phyloP scores from a whole-genome alignment of 2,329 filamentous ascomycete species.

The Talaromyces sp. region DNA sequence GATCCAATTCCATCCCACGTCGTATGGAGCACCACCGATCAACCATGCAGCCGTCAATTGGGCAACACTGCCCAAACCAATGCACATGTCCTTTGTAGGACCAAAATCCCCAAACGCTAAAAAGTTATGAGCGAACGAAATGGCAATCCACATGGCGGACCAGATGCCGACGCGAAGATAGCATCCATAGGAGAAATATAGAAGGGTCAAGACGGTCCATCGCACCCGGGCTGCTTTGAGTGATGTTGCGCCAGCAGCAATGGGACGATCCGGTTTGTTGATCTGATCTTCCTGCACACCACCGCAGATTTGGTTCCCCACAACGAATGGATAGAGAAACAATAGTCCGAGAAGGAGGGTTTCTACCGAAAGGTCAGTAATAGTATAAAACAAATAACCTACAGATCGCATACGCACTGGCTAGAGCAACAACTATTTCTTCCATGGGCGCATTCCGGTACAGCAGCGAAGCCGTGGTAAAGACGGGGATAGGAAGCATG shows the following conservation, averaged over 20 bases:
- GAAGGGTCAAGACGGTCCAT: conserved; percentile 9
- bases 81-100: conserved; percentile 14
- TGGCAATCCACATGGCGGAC: conserved; percentile 13
- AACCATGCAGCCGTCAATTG: conserved; percentile 13
- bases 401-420: conserved; percentile 1
- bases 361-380: not conserved
- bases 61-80: conserved; percentile 10
- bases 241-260: conserved; percentile 3
- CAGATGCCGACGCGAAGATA: conserved; percentile 12
- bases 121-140: conserved; percentile 12
- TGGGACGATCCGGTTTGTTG: conserved; percentile 15
- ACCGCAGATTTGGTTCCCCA: conserved; percentile 13
- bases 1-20: conserved; percentile 14
- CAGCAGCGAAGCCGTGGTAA: conserved; percentile 12
- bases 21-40: conserved; percentile 11
- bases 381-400: too few relatives aligned
- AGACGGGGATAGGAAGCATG: conserved; percentile 13
- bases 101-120: conserved; percentile 13
- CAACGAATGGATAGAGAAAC: conserved; percentile 11
- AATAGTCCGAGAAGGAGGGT: conserved; percentile 6
- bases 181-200: conserved; percentile 8
- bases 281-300: conserved; percentile 10
- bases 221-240: conserved; percentile 12
- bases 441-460: conserved; percentile 9
- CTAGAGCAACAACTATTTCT: conserved; percentile 1